phyloP scores from a whole-genome alignment of 192 early-diverging fungal species.

The Backusella tuberculispora region DNA sequence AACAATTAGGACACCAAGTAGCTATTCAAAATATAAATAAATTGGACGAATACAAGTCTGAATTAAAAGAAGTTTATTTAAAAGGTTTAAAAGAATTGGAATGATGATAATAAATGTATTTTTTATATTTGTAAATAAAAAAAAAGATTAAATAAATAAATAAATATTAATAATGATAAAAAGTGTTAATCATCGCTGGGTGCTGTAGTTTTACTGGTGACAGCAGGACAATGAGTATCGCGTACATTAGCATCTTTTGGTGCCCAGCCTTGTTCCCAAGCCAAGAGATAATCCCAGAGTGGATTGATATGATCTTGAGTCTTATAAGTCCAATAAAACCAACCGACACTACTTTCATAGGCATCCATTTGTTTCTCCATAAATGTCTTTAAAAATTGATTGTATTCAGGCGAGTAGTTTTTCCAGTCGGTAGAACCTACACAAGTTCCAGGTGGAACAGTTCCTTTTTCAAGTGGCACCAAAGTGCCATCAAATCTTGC shows the following conservation, averaged over 20 bases:
- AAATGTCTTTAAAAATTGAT: constrained; percentile 51
- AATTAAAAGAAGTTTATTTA: constrained; percentile 33
- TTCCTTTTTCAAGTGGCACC: constrained; percentile 25
- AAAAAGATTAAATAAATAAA: constrained; percentile 1
- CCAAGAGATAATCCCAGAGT: constrained; percentile 73
- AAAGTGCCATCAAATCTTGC: constrained; percentile 69
- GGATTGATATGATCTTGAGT: constrained; percentile 64
- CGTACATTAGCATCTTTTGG: constrained; percentile 54
- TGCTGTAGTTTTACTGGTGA: not conserved
- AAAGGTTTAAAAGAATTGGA: constrained; percentile 19
- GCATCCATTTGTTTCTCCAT: constrained; percentile 65
- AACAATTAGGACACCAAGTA: constrained; percentile 36
- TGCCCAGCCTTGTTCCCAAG: constrained; percentile 67
- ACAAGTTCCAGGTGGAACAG: constrained; percentile 61
- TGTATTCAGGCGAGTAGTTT: constrained; percentile 49
- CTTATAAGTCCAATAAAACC: constrained; percentile 79
- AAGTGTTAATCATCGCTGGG: not conserved
- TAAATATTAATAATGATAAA: not conserved
- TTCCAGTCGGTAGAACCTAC: constrained; percentile 50
- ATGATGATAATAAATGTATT: constrained; percentile 7
- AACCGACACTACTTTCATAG: constrained; percentile 61
- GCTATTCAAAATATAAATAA: constrained; percentile 36
- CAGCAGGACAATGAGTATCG: constrained; percentile 11
- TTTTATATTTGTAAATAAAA: not conserved
- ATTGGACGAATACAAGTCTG: constrained; percentile 35